Evolutionary conservation across 148 eudicot species (phyloP), one percentile per base, ranked within the genome.

Genomic region (Arbutus unedo): DNA sequence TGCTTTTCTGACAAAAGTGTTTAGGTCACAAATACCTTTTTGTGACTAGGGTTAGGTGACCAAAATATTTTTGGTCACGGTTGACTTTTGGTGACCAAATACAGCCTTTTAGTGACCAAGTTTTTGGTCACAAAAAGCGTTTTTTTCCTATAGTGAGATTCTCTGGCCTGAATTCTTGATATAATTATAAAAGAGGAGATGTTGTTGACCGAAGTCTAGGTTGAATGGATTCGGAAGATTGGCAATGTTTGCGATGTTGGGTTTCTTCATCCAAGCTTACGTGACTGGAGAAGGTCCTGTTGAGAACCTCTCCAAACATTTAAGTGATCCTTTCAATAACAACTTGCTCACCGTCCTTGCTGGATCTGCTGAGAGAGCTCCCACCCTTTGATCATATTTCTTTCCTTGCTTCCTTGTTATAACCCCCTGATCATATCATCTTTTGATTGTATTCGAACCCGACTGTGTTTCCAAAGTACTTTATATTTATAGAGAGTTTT

Each of bases 221-320:
- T 31, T 31, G 38, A 31, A 31, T 31, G 38, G 38, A 31, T 31
- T 31, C 38, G 99, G 99, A 2, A 90, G 99, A 78, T 91, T 96
- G 13, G 99, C 99, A 56, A 96, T 96, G 99, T 96, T 96, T 79
- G 81, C 99, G 10, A 96, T 96, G 99, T 90, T 96, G 10, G 99
- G 90, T 38, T 96, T 96, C 90, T 96, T 94, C 89, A 76, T 96
- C 73, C 99, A 96, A 77, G 99, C 99, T 38, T 96, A 96, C 56
- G 99, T 96, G 19, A 96, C 99, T 0, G 98, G 97, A 77, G 88
- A 96, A 85, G 99, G 99, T 55, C 99, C 99, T 0, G 99, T 96
- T 44, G 98, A 96, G 74, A 93, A 96, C 89, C 87, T 94, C 49
- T 62, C 97, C 8, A 88, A 96, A 45, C 99, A 96, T 73, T 86